Percentiles rank a stretch among this genome's conserved stretches.
phyloP scores from a whole-genome alignment of 768 basidiomycete genomes.

The Termitomyces sp. region DNA sequence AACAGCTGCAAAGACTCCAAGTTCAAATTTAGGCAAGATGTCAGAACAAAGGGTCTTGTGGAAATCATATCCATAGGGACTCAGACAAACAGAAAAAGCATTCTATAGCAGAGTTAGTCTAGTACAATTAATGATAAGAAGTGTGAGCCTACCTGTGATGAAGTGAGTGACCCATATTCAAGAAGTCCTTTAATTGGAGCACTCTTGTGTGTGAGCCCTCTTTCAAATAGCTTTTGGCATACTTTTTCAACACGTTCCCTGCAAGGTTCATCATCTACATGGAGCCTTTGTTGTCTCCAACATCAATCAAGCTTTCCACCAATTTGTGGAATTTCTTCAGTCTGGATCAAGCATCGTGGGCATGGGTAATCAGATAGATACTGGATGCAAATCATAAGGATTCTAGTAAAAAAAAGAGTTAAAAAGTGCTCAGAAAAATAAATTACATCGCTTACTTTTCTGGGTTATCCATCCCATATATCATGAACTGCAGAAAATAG shows the following conservation, averaged over 20 bases:
- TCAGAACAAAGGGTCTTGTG: conserved; percentile 17
- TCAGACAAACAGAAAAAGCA: not conserved
- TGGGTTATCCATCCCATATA: too few species aligned
- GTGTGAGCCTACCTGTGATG: conserved; percentile 12
- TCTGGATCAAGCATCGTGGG: conserved; percentile 24
- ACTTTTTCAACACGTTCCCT: not conserved
- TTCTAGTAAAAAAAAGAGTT: too few species aligned
- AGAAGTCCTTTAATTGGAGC: conserved; percentile 9
- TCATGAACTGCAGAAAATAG: not conserved
- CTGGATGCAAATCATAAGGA: conserved; percentile 12
- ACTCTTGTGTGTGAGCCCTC: not conserved
- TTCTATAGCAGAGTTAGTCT: not conserved
- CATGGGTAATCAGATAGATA: conserved; percentile 22
- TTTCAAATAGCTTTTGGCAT: conserved; percentile 9
- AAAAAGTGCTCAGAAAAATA: too few species aligned
- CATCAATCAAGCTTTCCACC: conserved; percentile 17
- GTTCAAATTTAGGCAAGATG: conserved; percentile 24
- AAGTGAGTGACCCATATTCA: conserved; percentile 15
- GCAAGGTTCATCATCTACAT: not conserved
- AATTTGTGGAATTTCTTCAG: conserved; percentile 19
- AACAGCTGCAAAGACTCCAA: conserved; percentile 20
- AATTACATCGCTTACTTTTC: too few species aligned
- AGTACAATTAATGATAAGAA: not conserved
- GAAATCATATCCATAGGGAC: not conserved
- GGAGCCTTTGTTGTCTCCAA: not conserved